Evolutionary conservation across 225 moss, liverwort and hornwort species (phyloP), one percentile per base, ranked within the genome.

Genomic region (Rhytidiadelphus loreus): DNA sequence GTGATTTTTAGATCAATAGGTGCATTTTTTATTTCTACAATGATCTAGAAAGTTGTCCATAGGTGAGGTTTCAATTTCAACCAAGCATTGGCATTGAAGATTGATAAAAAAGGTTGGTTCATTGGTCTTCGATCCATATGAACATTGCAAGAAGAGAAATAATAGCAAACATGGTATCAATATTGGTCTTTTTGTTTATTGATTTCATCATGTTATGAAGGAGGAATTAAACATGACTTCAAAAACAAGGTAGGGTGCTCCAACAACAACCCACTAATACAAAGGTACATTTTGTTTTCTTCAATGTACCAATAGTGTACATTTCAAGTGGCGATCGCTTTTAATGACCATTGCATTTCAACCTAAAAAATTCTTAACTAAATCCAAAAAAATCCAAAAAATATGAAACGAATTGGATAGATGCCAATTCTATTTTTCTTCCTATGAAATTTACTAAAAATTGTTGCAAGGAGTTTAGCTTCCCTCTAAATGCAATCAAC

Each of bases 401-500:
- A 6, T 44, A 72, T 72, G 16, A 43, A 64, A 64, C 1, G 5
- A 33, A 9, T 33, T 18, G 17, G 5, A 16, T 64, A 18, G 10
- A 37, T 65, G 11, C 10, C 35, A 65, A 65, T 65, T 65, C 6
- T 20, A 65, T 37, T 65, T 65, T 37, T 65, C 20, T 35, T 37
- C 20, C 1, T 37, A 6, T 1, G 0, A 18, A 37, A 37, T 65
- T 20, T 20, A 11, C 5, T 20, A 6, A 5, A 35, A 37, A 65
- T 65, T 65, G 3, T 18, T 21, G 0, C 37, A 37, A 65, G 2
- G 37, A 65, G 1, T n/a, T n/a, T 68, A n/a, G 4, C 12, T n/a
- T 12, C 66, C 7, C 4, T 9, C n/a, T 1, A 37, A n/a, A 21
- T 66, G 22, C 6, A 22, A 66, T 66, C 0, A n/a, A 0, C 7